Conservation (phyloP, 768 basidiomycete species). For the Jaapia argillacea region DNA sequence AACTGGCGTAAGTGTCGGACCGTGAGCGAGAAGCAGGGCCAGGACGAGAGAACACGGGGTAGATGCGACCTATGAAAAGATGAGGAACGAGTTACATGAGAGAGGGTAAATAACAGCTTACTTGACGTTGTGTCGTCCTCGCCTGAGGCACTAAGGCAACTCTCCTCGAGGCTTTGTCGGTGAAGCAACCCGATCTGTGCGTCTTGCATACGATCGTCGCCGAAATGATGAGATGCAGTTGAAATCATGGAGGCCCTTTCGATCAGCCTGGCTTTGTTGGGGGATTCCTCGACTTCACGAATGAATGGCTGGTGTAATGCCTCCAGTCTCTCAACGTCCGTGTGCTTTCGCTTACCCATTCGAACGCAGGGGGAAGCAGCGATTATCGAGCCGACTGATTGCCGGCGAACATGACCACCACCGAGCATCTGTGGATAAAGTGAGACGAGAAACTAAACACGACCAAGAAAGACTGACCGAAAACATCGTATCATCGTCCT, state of each 20-base stretch:
- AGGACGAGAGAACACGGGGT: conserved; percentile 57
- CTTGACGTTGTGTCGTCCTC: conserved; percentile 43
- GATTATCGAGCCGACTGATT: conserved; percentile 33
- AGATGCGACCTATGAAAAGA: conserved; percentile 25
- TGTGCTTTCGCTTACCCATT: conserved; percentile 52
- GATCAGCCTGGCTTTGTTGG: conserved; percentile 36
- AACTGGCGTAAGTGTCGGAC: conserved; percentile 57
- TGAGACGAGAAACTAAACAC: neutral
- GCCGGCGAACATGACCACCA: conserved; percentile 19
- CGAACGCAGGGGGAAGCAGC: conserved; percentile 64
- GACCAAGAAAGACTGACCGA: conserved; percentile 34
- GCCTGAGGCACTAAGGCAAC: conserved; percentile 52
- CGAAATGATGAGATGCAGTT: conserved; percentile 52
- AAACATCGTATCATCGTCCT: conserved; percentile 79
- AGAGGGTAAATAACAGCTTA: conserved; percentile 26
- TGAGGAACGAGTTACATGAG: conserved; percentile 9
- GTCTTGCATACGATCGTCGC: conserved; percentile 57
- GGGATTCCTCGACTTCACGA: conserved; percentile 30
- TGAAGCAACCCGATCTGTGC: conserved; percentile 54
- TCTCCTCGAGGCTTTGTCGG: conserved; percentile 59
- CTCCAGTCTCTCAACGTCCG: conserved; percentile 14
- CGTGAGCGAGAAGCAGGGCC: conserved; percentile 39
- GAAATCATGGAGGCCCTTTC: conserved; percentile 62
- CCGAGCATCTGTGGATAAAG: conserved; percentile 27
- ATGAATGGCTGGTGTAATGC: too few species aligned